Conservation (phyloP, 2,329 filamentous ascomycete species). For the Hypoxylon sp. region DNA sequence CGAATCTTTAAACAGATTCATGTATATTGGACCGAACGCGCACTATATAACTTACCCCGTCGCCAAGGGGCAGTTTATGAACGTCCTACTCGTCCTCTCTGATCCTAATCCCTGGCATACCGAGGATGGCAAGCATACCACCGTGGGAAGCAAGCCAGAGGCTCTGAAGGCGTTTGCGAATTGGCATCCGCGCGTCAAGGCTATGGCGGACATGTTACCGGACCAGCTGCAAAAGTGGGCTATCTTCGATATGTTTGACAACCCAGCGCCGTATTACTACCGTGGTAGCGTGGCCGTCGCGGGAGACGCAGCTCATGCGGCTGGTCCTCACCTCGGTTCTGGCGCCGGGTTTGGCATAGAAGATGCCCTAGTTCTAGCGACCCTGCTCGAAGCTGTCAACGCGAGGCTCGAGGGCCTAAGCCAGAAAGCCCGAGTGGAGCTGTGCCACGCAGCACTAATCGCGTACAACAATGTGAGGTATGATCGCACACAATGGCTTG, state of each 20-base stretch:
- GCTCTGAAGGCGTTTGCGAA: constrained; percentile 58
- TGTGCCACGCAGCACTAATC: constrained; percentile 49
- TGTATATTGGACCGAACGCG: constrained; percentile 70
- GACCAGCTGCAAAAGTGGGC: constrained; percentile 68
- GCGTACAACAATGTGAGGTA: constrained; percentile 52
- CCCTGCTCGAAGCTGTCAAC: constrained; percentile 45
- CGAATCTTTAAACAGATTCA: constrained; percentile 64
- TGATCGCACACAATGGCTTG: constrained; percentile 54
- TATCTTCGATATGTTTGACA: constrained; percentile 66
- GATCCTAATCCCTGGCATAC: constrained; percentile 58
- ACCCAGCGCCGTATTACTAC: constrained; percentile 62
- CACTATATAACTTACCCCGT: constrained; percentile 76
- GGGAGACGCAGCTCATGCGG: constrained; percentile 71
- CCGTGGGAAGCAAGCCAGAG: constrained; percentile 59
- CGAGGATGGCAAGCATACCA: constrained; percentile 50
- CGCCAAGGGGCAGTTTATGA: constrained; percentile 69
- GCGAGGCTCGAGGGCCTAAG: constrained; percentile 12
- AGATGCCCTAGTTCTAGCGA: constrained; percentile 61
- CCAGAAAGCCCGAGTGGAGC: constrained; percentile 27
- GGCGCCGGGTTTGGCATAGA: constrained; percentile 71
- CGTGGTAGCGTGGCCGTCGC: constrained; percentile 63
- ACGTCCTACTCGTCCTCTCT: constrained; percentile 66
- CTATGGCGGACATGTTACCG: constrained; percentile 62
- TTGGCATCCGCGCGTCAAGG: constrained; percentile 60
- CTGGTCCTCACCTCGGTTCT: constrained; percentile 68